Percentiles rank a stretch among this genome's conserved stretches.
Conservation (phyloP, 495 filamentous ascomycete genomes). For the Hypoxylon intermedium region DNA sequence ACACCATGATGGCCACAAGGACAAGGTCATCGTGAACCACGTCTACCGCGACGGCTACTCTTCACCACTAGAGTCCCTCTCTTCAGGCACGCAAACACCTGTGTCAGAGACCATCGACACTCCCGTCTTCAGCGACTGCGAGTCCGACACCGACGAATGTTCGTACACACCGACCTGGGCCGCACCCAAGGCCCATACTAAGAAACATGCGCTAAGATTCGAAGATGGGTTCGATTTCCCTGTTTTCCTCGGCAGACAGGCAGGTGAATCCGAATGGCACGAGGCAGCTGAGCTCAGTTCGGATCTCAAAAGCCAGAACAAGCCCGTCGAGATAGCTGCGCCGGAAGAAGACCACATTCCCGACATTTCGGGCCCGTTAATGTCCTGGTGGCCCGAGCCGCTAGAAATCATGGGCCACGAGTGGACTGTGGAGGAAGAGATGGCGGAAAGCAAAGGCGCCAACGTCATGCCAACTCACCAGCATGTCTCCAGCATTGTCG, state of each 20-base stretch:
- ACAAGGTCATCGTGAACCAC: constrained; percentile 37
- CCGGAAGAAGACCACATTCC: constrained; percentile 18
- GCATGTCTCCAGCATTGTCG: constrained; percentile 32
- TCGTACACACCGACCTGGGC: constrained; percentile 21
- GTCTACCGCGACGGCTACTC: constrained; percentile 33
- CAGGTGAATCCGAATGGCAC: constrained; percentile 21
- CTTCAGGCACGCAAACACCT: constrained; percentile 29
- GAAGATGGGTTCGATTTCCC: constrained; percentile 39
- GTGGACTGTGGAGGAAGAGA: constrained; percentile 25
- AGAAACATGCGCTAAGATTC: constrained; percentile 27
- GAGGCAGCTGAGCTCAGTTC: background rate
- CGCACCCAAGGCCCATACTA: constrained; percentile 9
- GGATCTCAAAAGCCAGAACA: constrained; percentile 2
- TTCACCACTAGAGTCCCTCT: constrained; percentile 15
- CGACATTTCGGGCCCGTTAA: constrained; percentile 35
- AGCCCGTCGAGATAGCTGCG: constrained; percentile 16
- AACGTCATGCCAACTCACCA: constrained; percentile 3
- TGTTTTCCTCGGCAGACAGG: constrained; percentile 43
- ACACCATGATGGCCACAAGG: constrained; percentile 30
- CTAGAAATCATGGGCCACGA: constrained; percentile 38
- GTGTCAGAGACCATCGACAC: constrained; percentile 32
- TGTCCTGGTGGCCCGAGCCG: constrained; percentile 40
- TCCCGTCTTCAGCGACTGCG: constrained; percentile 43
- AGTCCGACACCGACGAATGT: constrained; percentile 40
- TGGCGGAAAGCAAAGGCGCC: background rate